A percentile compares a stretch with the other conserved stretches of the same genome.
phyloP scores from a whole-genome alignment of 1,139 yeast species.

The Debaryomyces psychrophilus region DNA sequence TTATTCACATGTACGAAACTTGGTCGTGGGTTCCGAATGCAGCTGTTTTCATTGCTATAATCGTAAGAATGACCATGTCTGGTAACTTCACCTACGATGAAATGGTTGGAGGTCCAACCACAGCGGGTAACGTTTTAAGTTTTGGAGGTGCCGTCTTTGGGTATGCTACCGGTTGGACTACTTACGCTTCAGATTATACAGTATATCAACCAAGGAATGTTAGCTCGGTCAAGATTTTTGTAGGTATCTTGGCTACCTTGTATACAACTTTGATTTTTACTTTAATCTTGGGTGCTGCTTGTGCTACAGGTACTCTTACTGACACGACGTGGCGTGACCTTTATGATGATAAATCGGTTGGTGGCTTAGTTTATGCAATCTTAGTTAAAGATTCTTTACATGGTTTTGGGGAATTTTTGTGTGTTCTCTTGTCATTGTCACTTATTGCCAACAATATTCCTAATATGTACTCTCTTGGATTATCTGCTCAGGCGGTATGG shows the following conservation, averaged over 20 bases:
- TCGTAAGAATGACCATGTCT: constrained; percentile 72
- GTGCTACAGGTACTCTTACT: constrained; percentile 64
- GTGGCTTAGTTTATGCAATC: constrained; percentile 81
- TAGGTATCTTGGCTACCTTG: constrained; percentile 65
- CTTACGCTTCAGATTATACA: constrained; percentile 91
- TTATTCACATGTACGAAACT: constrained; percentile 80
- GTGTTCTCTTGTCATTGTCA: constrained; percentile 79
- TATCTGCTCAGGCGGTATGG: constrained; percentile 85
- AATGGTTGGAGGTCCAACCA: constrained; percentile 55
- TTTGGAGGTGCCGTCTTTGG: constrained; percentile 88
- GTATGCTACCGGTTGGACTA: constrained; percentile 94
- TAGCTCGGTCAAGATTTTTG: constrained; percentile 60
- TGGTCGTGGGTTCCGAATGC: constrained; percentile 88
- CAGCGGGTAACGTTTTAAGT: constrained; percentile 78
- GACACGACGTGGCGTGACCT: constrained; percentile 51
- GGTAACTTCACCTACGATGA: constrained; percentile 56
- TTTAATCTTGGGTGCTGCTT: constrained; percentile 85
- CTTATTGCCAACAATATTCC: constrained; percentile 91
- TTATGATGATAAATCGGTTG: constrained; percentile 61
- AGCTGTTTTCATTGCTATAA: constrained; percentile 71
- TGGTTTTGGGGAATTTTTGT: constrained; percentile 88
- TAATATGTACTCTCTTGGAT: constrained; percentile 86
- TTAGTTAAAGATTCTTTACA: constrained; percentile 78
- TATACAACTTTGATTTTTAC: constrained; percentile 70
- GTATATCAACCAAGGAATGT: constrained; percentile 75